Evolutionary conservation across 1,284 basidiomycete genomes (phyloP).

Genomic region (Marasmius tenuissimus): DNA sequence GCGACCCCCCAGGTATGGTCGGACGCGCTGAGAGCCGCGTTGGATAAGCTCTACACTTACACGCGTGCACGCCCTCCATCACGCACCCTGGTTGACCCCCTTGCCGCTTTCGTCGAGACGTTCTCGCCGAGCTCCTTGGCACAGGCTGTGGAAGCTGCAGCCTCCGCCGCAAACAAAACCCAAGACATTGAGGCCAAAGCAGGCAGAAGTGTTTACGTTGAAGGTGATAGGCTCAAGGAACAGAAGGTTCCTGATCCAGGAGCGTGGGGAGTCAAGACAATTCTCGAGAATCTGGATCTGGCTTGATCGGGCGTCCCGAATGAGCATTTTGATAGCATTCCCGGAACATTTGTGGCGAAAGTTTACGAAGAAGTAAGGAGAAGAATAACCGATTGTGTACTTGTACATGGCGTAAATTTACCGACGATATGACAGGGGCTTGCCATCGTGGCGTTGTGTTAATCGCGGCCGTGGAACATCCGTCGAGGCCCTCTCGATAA

Average conservation of each 20-base stretch:
- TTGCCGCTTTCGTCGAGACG: constrained; percentile 75
- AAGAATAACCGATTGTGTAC: too few relatives aligned
- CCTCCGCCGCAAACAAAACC: constrained; percentile 72
- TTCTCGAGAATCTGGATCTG: constrained; percentile 56
- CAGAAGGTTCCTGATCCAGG: constrained; percentile 84
- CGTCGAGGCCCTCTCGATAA: too few relatives aligned
- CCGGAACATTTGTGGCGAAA: too few relatives aligned
- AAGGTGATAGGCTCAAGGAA: constrained; percentile 67
- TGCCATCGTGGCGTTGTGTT: too few relatives aligned
- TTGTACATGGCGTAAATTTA: too few relatives aligned
- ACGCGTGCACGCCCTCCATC: constrained; percentile 88
- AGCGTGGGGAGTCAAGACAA: constrained; percentile 85
- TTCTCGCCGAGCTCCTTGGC: constrained; percentile 42
- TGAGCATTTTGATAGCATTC: neutral
- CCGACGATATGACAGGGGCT: too few relatives aligned
- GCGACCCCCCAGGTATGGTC: constrained; percentile 63
- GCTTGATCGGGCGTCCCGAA: neutral
- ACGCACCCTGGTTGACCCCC: constrained; percentile 88
- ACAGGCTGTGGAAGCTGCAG: constrained; percentile 63
- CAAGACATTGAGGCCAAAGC: constrained; percentile 81
- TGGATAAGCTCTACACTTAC: constrained; percentile 80
- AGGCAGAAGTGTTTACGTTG: constrained; percentile 88
- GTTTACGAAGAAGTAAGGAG: too few relatives aligned
- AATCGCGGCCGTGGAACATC: too few relatives aligned
- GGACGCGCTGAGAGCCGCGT: constrained; percentile 58